phyloP scores from a whole-genome alignment of 1,139 yeast genomes.

The Saccharomyces hybrid region DNA sequence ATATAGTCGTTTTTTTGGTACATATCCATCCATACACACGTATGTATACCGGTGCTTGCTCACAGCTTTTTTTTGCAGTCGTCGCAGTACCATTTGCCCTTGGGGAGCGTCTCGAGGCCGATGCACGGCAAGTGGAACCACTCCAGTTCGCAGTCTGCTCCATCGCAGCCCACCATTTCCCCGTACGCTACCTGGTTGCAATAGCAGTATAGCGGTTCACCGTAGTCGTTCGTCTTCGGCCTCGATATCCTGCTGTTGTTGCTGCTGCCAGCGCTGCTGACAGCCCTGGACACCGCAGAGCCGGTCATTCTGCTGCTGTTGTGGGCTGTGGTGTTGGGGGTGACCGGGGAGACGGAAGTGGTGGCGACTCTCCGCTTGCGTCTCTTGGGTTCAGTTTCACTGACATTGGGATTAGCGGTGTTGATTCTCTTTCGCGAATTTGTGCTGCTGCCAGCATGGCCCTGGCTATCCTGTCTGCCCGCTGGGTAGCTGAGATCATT shows the following conservation, averaged over 20 bases:
- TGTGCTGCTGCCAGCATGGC: slow-evolving; percentile 12
- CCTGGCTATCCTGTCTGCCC: slow-evolving; percentile 7
- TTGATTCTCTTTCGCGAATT: slow-evolving; percentile 10
- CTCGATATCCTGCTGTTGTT: slow-evolving; percentile 7
- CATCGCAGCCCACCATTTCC: slow-evolving; percentile 98
- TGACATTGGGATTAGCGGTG: slow-evolving; percentile 11
- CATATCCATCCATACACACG: not conserved
- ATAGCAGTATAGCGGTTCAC: slow-evolving; percentile 81
- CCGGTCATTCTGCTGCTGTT: slow-evolving; percentile 7
- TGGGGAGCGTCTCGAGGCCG: slow-evolving; percentile 83
- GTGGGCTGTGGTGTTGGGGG: slow-evolving; percentile 8
- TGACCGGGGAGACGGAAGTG: slow-evolving; percentile 9
- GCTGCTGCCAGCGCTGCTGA: slow-evolving; percentile 7
- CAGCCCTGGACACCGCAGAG: slow-evolving; percentile 5
- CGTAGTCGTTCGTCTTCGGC: slow-evolving; percentile 29
- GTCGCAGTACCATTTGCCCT: slow-evolving; percentile 96
- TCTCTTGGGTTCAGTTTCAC: slow-evolving; percentile 11
- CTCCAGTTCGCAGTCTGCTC: slow-evolving; percentile 83
- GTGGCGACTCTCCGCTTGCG: slow-evolving; percentile 9
- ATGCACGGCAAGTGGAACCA: slow-evolving; percentile 98
- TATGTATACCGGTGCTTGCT: not conserved
- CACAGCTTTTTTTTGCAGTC: slow-evolving; percentile 46
- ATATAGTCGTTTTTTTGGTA: not conserved
- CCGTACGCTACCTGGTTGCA: slow-evolving; percentile 97
- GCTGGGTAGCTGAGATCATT: slow-evolving; percentile 11